Percentiles rank a stretch among this genome's conserved stretches.
Conservation (phyloP, 345 rosid species). For the Cochlearia excelsa region DNA sequence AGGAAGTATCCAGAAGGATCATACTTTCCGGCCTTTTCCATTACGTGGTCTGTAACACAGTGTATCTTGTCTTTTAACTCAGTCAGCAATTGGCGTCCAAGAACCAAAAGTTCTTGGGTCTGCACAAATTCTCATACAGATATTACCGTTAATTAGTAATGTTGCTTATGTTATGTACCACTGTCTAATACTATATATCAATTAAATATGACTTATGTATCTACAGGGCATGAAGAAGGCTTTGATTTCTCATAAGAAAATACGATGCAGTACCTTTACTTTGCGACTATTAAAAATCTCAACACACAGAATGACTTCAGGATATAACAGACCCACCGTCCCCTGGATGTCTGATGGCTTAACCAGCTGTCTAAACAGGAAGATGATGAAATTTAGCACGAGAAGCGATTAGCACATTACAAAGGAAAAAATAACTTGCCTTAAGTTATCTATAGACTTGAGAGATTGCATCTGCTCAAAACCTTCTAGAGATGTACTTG, state of each 20-base stretch:
- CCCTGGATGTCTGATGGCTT: conserved; percentile 46
- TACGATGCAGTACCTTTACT: conserved; percentile 48
- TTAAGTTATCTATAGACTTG: conserved; percentile 42
- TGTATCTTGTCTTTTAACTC: conserved; percentile 75
- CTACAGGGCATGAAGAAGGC: neutral
- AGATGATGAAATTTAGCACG: conserved; percentile 1
- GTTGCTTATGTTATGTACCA: conserved; percentile 2
- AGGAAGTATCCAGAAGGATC: conserved; percentile 92
- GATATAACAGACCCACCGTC: conserved; percentile 37
- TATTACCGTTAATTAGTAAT: neutral
- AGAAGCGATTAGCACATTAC: conserved; percentile 11
- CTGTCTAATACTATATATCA: neutral
- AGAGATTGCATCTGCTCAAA: conserved; percentile 54
- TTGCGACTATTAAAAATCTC: conserved; percentile 58
- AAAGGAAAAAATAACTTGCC: conserved; percentile 30
- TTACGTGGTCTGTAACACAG: conserved; percentile 68
- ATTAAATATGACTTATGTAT: neutral
- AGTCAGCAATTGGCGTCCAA: conserved; percentile 66
- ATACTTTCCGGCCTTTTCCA: conserved; percentile 62
- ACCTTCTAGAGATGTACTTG: conserved; percentile 35
- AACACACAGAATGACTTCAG: conserved; percentile 66
- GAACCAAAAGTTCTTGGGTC: conserved; percentile 83
- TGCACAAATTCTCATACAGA: conserved; percentile 29
- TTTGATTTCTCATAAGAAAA: neutral
- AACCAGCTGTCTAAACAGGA: conserved; percentile 32